These are phyloP conservation scores for Phaeosphaeria sp. DNA, from an alignment of 2,329 filamentous ascomycete genomes.

Conservation along the genomic window DNA sequence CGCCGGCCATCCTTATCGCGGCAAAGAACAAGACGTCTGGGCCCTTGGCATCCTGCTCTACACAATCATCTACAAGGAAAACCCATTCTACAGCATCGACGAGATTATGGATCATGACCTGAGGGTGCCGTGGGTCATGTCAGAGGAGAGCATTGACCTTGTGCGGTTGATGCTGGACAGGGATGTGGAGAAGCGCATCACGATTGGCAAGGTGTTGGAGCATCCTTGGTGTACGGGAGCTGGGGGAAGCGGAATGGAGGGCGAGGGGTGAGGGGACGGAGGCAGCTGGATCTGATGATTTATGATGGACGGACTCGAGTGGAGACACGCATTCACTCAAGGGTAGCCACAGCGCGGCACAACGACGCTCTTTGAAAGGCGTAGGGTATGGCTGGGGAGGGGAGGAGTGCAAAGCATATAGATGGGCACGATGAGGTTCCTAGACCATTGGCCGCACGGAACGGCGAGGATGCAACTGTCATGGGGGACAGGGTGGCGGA, in stretches of 20 bases:
- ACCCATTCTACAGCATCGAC: constrained; percentile 98
- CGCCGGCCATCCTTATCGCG: constrained; percentile 87
- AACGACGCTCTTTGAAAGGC: neutral
- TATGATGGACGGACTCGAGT: too few relatives aligned
- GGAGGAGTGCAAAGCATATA: neutral
- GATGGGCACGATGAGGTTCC: neutral
- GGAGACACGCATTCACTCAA: too few relatives aligned
- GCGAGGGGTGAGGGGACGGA: neutral
- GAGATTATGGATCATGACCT: constrained; percentile 99
- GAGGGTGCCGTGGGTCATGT: constrained; percentile 85
- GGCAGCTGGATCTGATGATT: neutral
- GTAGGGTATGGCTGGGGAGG: neutral
- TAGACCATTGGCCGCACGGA: too few relatives aligned
- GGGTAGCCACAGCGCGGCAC: too few relatives aligned
- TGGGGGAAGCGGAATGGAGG: constrained; percentile 13
- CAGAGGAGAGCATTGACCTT: constrained; percentile 90
- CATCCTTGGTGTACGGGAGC: constrained; percentile 76
- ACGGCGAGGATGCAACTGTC: neutral
- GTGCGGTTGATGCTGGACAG: constrained; percentile 92
- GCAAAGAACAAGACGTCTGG: constrained; percentile 98
- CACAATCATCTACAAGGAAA: constrained; percentile 99
- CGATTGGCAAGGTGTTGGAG: constrained; percentile 85
- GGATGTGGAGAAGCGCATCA: constrained; percentile 80
- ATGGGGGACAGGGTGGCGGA: too few relatives aligned
- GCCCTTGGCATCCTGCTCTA: constrained; percentile 95